Evolutionary conservation across 2,329 filamentous ascomycete species (phyloP).

Genomic region (Hawksworthiomyces lignivorus): DNA sequence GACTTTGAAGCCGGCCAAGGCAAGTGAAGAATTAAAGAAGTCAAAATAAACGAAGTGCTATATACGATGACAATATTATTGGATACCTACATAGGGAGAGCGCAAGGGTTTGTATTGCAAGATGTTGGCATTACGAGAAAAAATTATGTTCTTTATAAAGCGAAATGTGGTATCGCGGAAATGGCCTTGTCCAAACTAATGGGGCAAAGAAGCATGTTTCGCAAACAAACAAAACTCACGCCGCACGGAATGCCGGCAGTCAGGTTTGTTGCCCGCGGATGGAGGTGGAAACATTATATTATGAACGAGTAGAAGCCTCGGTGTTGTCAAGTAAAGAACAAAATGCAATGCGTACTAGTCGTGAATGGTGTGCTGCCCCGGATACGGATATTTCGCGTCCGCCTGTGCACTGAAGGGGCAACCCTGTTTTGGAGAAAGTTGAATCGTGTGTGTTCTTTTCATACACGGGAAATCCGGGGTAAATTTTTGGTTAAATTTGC

Average conservation of each 20-base stretch:
- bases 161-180: no score
- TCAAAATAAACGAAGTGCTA: not conserved
- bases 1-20: not conserved
- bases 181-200: no score
- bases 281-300: not conserved
- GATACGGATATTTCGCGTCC: no score
- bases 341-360: no score
- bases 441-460: not conserved
- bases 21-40: not conserved
- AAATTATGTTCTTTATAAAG: not conserved
- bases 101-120: not conserved
- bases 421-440: no score
- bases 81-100: not conserved
- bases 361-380: no score
- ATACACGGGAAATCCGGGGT: conserved; percentile 19
- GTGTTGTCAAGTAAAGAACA: no score
- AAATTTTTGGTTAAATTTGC: conserved; percentile 16
- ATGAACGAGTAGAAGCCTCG: not conserved
- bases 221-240: no score
- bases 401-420: no score
- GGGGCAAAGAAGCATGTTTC: no score
- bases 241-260: no score
- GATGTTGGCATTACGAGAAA: not conserved
- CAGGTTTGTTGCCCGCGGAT: no score
- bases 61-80: not conserved